These are phyloP conservation scores for Eimeria praecox DNA, from an alignment of 169 alveolate genomes.

Conservation along the genomic window DNA sequence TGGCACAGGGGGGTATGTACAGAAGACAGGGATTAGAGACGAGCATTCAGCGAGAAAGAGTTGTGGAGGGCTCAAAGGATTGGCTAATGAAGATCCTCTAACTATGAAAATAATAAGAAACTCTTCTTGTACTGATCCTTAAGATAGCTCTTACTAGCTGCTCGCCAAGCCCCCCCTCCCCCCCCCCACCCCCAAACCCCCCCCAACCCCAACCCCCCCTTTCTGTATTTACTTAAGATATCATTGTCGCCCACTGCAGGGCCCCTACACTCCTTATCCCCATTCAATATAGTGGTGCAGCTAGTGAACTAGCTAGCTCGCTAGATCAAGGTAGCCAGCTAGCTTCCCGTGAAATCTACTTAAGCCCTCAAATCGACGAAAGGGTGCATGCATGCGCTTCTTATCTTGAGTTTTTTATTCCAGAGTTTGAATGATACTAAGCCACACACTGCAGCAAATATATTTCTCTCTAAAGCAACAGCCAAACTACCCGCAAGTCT, in stretches of 20 bases:
- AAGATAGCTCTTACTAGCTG: not conserved
- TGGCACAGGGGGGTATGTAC: conserved; percentile 63
- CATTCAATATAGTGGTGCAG: no score
- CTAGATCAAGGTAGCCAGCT: not conserved
- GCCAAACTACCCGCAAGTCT: not conserved
- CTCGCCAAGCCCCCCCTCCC: not conserved
- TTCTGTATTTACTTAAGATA: no score
- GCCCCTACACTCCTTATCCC: not conserved
- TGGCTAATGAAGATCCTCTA: conserved; percentile 42
- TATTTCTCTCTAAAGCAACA: not conserved
- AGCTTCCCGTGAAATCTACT: no score
- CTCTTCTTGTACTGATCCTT: not conserved
- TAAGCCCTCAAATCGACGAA: no score
- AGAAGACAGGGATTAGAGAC: conserved; percentile 55
- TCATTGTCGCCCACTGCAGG: no score
- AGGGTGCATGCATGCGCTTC: no score
- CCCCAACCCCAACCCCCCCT: no score
- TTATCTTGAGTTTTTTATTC: not conserved
- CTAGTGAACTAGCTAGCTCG: not conserved
- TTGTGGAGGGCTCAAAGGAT: conserved; percentile 49
- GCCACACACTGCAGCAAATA: not conserved
- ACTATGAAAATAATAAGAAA: not conserved
- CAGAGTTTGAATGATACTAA: not conserved
- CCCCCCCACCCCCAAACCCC: no score
- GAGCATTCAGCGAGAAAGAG: conserved; percentile 19